phyloP scores from a whole-genome alignment of 345 rosid species.

The Salix arbutifolia region DNA sequence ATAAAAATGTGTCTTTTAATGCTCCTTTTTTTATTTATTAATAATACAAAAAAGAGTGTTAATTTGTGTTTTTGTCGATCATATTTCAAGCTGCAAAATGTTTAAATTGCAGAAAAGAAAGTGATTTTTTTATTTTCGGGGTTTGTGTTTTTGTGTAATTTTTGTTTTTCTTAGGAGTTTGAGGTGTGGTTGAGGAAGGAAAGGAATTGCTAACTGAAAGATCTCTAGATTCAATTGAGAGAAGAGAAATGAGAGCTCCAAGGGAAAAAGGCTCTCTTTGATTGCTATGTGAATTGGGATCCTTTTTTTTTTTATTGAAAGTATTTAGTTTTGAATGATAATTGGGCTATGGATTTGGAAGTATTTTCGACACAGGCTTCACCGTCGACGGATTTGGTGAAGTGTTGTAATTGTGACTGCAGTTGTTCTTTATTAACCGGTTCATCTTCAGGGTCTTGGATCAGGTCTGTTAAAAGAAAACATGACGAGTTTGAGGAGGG shows the following conservation, averaged over 20 bases:
- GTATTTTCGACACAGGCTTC: slow-evolving; percentile 14
- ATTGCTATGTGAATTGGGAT: neutral
- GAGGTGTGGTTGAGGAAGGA: slow-evolving; percentile 17
- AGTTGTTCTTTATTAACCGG: slow-evolving; percentile 37
- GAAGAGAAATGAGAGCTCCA: slow-evolving; percentile 19
- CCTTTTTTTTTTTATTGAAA: neutral
- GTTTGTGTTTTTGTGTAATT: neutral
- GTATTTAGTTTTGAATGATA: slow-evolving; percentile 26
- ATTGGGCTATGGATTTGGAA: slow-evolving; percentile 51
- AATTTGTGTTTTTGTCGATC: neutral
- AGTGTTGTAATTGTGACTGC: slow-evolving; percentile 66
- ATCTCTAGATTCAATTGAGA: slow-evolving; percentile 14
- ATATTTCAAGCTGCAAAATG: neutral
- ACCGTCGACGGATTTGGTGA: slow-evolving; percentile 29
- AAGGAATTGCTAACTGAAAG: slow-evolving; percentile 11
- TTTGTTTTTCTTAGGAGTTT: slow-evolving; percentile 5
- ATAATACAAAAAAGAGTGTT: neutral
- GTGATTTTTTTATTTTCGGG: neutral
- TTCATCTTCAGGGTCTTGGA: slow-evolving; percentile 37
- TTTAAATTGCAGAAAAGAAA: neutral
- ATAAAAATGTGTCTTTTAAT: no score
- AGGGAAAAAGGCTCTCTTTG: neutral
- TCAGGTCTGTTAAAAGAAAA: slow-evolving; percentile 69
- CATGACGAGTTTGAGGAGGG: slow-evolving; percentile 56
- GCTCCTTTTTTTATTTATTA: no score